phyloP scores from a whole-genome alignment of 2,329 filamentous ascomycete species.

The Hymenoscyphus linearis region DNA sequence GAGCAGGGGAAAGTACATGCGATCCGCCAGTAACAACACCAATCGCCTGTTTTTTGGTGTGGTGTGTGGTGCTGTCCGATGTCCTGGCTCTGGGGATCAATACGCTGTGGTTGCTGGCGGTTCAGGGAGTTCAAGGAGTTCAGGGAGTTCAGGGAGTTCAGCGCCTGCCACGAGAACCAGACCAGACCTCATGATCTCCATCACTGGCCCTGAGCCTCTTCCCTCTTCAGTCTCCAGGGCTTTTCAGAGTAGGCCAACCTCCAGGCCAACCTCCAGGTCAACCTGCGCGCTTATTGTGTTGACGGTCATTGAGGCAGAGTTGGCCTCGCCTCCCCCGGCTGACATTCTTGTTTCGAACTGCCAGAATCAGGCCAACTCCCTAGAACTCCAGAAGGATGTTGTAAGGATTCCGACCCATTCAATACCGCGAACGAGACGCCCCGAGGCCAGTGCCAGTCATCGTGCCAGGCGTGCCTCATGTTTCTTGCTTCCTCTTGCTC shows the following conservation, averaged over 20 bases:
- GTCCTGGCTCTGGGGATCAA: not conserved
- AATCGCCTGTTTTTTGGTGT: not conserved
- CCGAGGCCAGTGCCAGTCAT: not conserved
- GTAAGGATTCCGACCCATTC: constrained; percentile 20
- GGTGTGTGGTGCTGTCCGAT: too few species aligned
- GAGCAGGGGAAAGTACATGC: not conserved
- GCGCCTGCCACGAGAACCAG: not conserved
- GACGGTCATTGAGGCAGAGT: not conserved
- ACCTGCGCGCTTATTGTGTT: too few species aligned
- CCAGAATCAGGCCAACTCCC: too few species aligned
- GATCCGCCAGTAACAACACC: not conserved
- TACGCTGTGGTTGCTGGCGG: not conserved
- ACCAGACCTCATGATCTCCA: not conserved
- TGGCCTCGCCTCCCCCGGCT: not conserved
- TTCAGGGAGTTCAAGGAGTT: too few species aligned
- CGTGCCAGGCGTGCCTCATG: too few species aligned
- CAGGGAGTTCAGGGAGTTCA: not conserved
- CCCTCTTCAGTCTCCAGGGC: too few species aligned
- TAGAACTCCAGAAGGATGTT: too few species aligned
- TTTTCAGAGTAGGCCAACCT: too few species aligned
- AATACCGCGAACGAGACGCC: not conserved
- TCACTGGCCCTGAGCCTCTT: not conserved
- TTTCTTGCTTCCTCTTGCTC: not conserved
- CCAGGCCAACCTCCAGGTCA: not conserved
- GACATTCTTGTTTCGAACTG: not conserved